Evolutionary conservation across 371 early-diverging fungal species (phyloP), one percentile per base, ranked within the genome.

Genomic region (Syncephalastrum racemosum): DNA sequence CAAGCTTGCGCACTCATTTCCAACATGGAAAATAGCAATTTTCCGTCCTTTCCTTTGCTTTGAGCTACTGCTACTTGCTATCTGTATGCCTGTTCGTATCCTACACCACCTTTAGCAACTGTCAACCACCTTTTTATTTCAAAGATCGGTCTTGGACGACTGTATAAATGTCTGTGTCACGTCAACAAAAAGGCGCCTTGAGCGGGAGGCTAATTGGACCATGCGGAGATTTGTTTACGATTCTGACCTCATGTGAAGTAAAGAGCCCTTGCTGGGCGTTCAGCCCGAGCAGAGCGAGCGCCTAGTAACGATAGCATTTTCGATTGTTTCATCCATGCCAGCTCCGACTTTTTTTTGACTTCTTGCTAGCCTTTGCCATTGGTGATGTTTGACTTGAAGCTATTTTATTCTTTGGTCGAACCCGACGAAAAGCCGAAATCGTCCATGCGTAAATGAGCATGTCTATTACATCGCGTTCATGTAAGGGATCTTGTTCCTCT

Each of bases 231-330:
- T 54, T 54, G 16, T 19, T 12, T 53, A 19, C 42, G 53, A 42
- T 25, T 31, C 53, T 53, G 53, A 39, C 42, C 43, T 43, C 53
- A 39, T 31, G 36, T 31, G 36, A 31, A 31, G 36, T 31, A 31
- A 31, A 31, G 36, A 31, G 36, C 36, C 25, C 43, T 18, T 42
- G 53, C 41, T 16, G 25, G 14, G 15, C n/a, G 51, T 14, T 19
- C 19, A 22, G 16, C 15, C 19, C 51, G 19, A 36, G 23, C 54
- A 44, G 42, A 20, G 54, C 39, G 23, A 31, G 36, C 36, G 36
- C 16, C 48, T 56, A 20, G 56, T 56, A 46, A 56, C 56, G 56
- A 46, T 56, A 56, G 55, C 31, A 56, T 46, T 27, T 56, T 56
- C 56, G 56, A 56, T 56, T 56, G 56, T 56, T 56, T 56, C 56